Evolutionary conservation across 2,329 filamentous ascomycete genomes (phyloP).

Genomic region (Tolypocladium amazonense): DNA sequence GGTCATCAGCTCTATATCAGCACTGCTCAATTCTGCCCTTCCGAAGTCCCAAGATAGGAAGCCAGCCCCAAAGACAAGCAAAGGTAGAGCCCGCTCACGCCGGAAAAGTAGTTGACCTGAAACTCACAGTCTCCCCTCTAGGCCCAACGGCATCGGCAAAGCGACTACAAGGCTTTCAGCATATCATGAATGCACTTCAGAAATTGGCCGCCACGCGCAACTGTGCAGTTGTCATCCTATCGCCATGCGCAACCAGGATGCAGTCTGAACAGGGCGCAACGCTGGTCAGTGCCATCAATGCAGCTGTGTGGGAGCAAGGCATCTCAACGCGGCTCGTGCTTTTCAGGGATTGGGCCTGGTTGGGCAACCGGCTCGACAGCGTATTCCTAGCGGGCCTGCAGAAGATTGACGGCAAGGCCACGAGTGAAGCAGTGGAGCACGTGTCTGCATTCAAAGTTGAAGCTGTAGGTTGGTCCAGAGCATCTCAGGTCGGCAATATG

Average conservation of each 20-base stretch:
- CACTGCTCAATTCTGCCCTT: conserved; percentile 66
- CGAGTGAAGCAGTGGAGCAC: conserved; percentile 27
- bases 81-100: conserved; percentile 18
- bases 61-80: conserved; percentile 24
- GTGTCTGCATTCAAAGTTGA: conserved; percentile 39
- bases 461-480: conserved; percentile 23
- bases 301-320: conserved; percentile 69
- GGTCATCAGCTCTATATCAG: conserved; percentile 69
- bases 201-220: conserved; percentile 65
- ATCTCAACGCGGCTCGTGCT: conserved; percentile 64
- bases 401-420: conserved; percentile 47
- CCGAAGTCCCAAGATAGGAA: conserved; percentile 43
- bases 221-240: conserved; percentile 64
- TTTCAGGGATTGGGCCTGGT: conserved; percentile 65
- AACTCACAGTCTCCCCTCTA: conserved; percentile 9
- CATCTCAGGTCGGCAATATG: conserved; percentile 6
- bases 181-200: conserved; percentile 58
- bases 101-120: not conserved
- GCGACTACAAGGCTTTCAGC: conserved; percentile 43
- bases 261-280: conserved; percentile 55
- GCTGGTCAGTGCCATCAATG: conserved; percentile 64
- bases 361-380: conserved; percentile 32
- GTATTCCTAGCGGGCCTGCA: conserved; percentile 53
- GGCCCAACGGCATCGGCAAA: conserved; percentile 27
- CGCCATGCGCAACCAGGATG: conserved; percentile 75